phyloP scores from a whole-genome alignment of 2,329 filamentous ascomycete genomes.

The Fonsecaea nubica region DNA sequence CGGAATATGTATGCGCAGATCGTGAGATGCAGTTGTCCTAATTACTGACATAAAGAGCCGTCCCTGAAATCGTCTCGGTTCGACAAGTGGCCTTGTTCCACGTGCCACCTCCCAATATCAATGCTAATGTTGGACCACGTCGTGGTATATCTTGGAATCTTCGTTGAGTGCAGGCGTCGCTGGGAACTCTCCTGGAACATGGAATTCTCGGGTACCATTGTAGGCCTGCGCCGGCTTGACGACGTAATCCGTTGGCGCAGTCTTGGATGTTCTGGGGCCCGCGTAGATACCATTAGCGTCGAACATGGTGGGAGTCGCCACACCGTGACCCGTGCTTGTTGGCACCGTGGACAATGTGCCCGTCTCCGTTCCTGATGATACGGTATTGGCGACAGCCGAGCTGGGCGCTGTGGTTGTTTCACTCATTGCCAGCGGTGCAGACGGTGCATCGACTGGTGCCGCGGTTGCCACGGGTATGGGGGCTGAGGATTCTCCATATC shows the following conservation, averaged over 20 bases:
- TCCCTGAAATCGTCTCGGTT: background rate
- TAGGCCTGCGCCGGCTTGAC: slow-evolving; percentile 37
- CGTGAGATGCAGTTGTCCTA: slow-evolving; percentile 12
- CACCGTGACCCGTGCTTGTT: slow-evolving; percentile 31
- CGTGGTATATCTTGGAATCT: slow-evolving; percentile 25
- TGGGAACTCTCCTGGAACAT: slow-evolving; percentile 73
- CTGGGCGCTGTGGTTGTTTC: slow-evolving; percentile 35
- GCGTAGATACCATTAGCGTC: slow-evolving; percentile 31
- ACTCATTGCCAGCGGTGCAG: slow-evolving; percentile 35
- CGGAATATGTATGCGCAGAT: slow-evolving; percentile 18
- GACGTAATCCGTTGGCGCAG: slow-evolving; percentile 31
- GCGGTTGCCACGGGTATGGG: slow-evolving; percentile 34
- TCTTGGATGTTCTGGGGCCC: slow-evolving; percentile 22
- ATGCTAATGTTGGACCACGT: slow-evolving; percentile 25
- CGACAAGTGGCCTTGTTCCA: background rate
- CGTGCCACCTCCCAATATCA: background rate
- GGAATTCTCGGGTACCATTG: slow-evolving; percentile 67
- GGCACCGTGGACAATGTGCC: slow-evolving; percentile 36
- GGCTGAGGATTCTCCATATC: slow-evolving; percentile 33
- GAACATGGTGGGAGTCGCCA: slow-evolving; percentile 22
- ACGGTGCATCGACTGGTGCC: slow-evolving; percentile 35
- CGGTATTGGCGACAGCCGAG: slow-evolving; percentile 31
- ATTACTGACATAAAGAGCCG: slow-evolving; percentile 4
- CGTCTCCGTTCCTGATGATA: slow-evolving; percentile 33
- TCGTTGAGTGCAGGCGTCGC: slow-evolving; percentile 26